Evolutionary conservation across 805 yeast genomes (phyloP), one percentile per base, ranked within the genome.

Genomic region (Candida golubevii): DNA sequence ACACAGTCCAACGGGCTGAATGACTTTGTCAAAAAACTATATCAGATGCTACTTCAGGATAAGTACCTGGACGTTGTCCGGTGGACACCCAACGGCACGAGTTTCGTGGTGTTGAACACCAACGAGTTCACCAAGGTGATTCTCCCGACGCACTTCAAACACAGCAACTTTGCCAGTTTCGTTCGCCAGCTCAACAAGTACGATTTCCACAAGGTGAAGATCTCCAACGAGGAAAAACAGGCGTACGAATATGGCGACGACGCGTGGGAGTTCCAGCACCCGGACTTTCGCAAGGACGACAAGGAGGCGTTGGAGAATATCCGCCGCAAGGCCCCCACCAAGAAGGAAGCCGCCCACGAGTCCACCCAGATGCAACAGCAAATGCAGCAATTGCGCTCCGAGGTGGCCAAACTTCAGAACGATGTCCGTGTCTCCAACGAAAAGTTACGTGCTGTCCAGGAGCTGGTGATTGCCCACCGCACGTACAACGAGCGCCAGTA

Each of bases 261-360:
- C 62, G 82, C 90, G 15, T 91, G 98, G 97, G 97, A 91, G 62
- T 91, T 93, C 69, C 81, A 82, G 59, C 98, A 93, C 63, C 95
- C 97, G 0, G 88, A 82, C 51, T 93, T 93, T 64, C 78, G 78
- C 52, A 78, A 79, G 30, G 83, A 86, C 62, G 88, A 88, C 58
- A 74, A 79, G 43, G 84, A 80, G n/a, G 80, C 88, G 9, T 72
- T 95, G 33, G 96, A 90, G 40, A 85, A 86, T 52, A 93, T 93
- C 59, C 88, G 87, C 58, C 69, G 97, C 38, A 90, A 90, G 61
- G 83, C 83, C 0, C 85, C 93, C 5, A 70, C 73, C 44, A 80
- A 78, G 52, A 77, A 79, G 56, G 55, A 55, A 9, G 40, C 39
- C 18, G 18, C 49, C 7, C 44, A 29, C 14, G 55, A 51, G 8